Evolutionary conservation across 1,284 basidiomycete genomes (phyloP).

Genomic region (Melanopsichium pennsylvanicum): DNA sequence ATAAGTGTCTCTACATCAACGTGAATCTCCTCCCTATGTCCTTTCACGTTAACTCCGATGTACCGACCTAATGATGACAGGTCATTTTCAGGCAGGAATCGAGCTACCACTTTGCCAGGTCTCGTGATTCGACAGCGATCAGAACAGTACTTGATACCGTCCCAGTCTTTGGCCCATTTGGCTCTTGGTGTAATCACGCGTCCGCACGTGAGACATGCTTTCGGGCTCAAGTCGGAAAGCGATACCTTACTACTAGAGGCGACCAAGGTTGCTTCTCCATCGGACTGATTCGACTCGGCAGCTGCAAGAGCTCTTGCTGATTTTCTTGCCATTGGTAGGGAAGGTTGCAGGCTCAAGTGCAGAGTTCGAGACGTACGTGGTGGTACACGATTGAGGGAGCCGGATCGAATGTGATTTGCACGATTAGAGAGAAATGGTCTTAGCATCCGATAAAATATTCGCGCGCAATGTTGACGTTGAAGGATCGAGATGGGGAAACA

Average conservation of each 20-base stretch:
- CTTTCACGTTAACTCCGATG: neutral
- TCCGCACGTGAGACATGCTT: constrained; percentile 50
- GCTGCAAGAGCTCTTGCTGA: constrained; percentile 27
- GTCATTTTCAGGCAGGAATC: neutral
- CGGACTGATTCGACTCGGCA: constrained; percentile 3
- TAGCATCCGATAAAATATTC: no score
- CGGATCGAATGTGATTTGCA: no score
- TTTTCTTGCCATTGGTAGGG: constrained; percentile 17
- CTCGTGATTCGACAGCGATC: constrained; percentile 28
- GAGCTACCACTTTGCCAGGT: constrained; percentile 13
- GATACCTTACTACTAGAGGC: neutral
- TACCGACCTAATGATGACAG: neutral
- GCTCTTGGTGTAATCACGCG: constrained; percentile 54
- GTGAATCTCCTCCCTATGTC: neutral
- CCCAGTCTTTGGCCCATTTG: constrained; percentile 54
- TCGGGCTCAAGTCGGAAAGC: constrained; percentile 14
- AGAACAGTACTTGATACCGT: constrained; percentile 47
- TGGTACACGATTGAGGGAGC: no score
- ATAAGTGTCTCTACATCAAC: constrained; percentile 25
- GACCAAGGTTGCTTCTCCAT: neutral
- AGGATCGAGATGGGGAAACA: no score
- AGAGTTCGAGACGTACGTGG: no score
- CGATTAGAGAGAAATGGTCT: no score
- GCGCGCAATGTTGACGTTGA: no score
- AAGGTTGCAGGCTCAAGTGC: no score